Percentiles rank a stretch among this genome's conserved stretches.
Conservation (phyloP, 495 filamentous ascomycete species). For the Penicillium flavigenum region DNA sequence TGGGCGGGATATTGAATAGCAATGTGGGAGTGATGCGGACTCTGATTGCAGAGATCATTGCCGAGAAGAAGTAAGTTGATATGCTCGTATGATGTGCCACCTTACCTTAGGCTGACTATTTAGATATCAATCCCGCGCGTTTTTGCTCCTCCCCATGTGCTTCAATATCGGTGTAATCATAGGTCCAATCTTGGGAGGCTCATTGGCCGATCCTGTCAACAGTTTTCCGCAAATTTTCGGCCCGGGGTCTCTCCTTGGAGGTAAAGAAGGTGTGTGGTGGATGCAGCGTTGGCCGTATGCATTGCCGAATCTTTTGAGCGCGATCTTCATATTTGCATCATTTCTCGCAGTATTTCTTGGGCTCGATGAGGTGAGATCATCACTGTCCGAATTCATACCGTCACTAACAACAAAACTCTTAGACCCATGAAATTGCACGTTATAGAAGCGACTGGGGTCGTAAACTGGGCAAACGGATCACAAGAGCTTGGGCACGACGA, state of each 20-base stretch:
- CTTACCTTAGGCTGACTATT: conserved; percentile 8
- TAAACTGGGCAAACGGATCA: conserved; percentile 44
- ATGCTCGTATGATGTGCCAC: not conserved
- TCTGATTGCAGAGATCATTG: conserved; percentile 76
- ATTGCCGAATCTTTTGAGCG: conserved; percentile 60
- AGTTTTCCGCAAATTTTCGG: conserved; percentile 68
- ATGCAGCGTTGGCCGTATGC: conserved; percentile 62
- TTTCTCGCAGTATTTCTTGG: conserved; percentile 53
- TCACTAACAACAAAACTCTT: conserved; percentile 11
- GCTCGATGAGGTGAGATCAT: conserved; percentile 54
- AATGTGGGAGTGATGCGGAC: conserved; percentile 81
- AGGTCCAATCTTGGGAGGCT: conserved; percentile 62
- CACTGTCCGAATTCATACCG: not conserved
- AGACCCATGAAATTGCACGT: conserved; percentile 53
- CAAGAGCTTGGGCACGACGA: conserved; percentile 32
- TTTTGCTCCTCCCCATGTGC: conserved; percentile 76
- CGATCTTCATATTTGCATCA: conserved; percentile 52
- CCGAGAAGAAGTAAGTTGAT: conserved; percentile 56
- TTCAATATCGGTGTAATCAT: conserved; percentile 75
- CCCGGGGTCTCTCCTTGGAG: conserved; percentile 49
- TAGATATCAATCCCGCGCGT: conserved; percentile 70
- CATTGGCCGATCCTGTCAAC: conserved; percentile 67
- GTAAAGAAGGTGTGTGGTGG: conserved; percentile 57
- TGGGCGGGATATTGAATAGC: conserved; percentile 78
- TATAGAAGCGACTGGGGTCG: conserved; percentile 52